Percentiles rank a stretch among this genome's conserved stretches.
phyloP scores from a whole-genome alignment of 306 rosid species.

The Pyrus bretschneideri region DNA sequence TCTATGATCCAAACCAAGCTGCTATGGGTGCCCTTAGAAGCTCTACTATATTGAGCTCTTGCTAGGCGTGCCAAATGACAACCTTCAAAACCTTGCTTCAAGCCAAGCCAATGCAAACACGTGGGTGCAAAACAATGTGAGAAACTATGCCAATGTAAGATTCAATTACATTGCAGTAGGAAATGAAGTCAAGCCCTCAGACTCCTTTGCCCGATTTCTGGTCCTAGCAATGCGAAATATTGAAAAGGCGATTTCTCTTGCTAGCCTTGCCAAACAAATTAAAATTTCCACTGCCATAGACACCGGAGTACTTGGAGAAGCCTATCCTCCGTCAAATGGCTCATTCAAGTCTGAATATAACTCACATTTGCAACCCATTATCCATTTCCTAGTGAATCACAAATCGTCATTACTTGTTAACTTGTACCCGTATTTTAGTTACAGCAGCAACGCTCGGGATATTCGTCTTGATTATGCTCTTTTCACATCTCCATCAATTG shows the following conservation, averaged over 20 bases:
- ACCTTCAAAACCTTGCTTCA: conserved; percentile 8
- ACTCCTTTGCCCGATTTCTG: background rate
- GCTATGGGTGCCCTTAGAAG: conserved; percentile 28
- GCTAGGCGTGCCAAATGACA: conserved; percentile 3
- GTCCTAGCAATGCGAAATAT: conserved; percentile 22
- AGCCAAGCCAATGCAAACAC: background rate
- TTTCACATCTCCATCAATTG: background rate
- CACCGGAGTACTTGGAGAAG: background rate
- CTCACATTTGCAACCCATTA: background rate
- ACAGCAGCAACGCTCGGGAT: background rate
- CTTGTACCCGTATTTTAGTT: conserved; percentile 14
- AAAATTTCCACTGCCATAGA: conserved; percentile 25
- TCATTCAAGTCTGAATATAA: background rate
- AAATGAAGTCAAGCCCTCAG: conserved; percentile 16
- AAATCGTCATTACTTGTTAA: conserved; percentile 3
- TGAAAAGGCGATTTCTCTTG: background rate
- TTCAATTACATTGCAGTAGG: conserved; percentile 25
- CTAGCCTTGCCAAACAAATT: background rate
- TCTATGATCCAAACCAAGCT: conserved; percentile 16
- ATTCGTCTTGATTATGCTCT: conserved; percentile 18
- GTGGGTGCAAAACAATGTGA: conserved; percentile 20
- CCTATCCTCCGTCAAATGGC: conserved; percentile 21
- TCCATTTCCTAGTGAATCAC: background rate
- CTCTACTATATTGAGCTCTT: conserved; percentile 28
- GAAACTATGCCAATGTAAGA: conserved; percentile 1